phyloP scores from a whole-genome alignment of 2,329 filamentous ascomycete species.

The Aspergillus ibericus region DNA sequence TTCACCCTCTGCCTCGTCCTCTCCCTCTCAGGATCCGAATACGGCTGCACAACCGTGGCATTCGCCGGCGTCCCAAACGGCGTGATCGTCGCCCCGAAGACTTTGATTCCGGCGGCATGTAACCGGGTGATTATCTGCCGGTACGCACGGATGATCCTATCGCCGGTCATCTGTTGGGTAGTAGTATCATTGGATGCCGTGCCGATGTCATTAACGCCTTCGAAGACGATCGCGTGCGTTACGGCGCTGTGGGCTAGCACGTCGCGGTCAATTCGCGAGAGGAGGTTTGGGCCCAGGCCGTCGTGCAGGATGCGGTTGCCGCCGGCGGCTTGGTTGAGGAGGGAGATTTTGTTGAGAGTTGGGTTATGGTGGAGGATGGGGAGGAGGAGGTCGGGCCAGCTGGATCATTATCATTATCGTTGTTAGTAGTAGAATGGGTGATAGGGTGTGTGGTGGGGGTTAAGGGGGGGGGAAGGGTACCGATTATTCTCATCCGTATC shows the following conservation, averaged over 20 bases:
- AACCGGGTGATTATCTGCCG: slow-evolving; percentile 58
- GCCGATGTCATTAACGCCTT: slow-evolving; percentile 70
- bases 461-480: slow-evolving; percentile 10
- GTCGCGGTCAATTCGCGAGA: slow-evolving; percentile 64
- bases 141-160: slow-evolving; percentile 58
- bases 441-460: background rate
- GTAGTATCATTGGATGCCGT: slow-evolving; percentile 45
- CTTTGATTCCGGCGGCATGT: slow-evolving; percentile 54
- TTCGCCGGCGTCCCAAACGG: slow-evolving; percentile 53
- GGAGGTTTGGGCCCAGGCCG: slow-evolving; percentile 62
- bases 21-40: slow-evolving; percentile 57
- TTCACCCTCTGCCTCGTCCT: slow-evolving; percentile 60
- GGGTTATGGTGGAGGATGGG: slow-evolving; percentile 51
- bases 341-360: slow-evolving; percentile 52
- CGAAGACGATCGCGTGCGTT: slow-evolving; percentile 64
- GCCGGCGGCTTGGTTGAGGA: slow-evolving; percentile 67
- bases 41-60: slow-evolving; percentile 48
- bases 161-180: slow-evolving; percentile 51
- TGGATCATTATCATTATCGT: slow-evolving; percentile 9
- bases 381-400: slow-evolving; percentile 61
- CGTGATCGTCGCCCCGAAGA: slow-evolving; percentile 67
- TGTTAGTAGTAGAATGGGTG: background rate
- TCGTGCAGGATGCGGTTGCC: slow-evolving; percentile 66
- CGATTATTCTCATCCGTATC: slow-evolving; percentile 61
- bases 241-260: slow-evolving; percentile 59